Conservation (phyloP, 2,329 filamentous ascomycete genomes). For the Elsinoe perseae region DNA sequence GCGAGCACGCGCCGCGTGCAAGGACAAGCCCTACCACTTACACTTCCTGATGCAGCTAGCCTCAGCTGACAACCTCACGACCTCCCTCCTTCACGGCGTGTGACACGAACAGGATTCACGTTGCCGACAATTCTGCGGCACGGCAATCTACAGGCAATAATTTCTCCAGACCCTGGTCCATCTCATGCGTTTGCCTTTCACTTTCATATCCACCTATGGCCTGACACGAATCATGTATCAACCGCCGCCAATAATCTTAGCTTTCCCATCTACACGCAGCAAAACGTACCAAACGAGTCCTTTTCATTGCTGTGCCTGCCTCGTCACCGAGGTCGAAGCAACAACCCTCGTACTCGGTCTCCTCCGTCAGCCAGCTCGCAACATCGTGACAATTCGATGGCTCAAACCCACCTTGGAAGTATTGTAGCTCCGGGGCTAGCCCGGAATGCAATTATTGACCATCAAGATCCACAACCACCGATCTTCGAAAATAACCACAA, state of each 20-base stretch:
- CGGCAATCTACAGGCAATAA: not conserved
- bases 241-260: not conserved
- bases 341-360: not conserved
- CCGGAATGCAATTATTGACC: not conserved
- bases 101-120: not conserved
- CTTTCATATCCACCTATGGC: not conserved
- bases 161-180: not conserved
- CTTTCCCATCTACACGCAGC: not conserved
- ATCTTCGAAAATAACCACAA: not conserved
- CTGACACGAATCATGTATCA: not conserved
- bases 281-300: not conserved
- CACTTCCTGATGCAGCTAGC: slow-evolving; percentile 5
- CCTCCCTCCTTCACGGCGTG: not conserved
- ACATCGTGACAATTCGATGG: not conserved
- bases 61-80: not conserved
- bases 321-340: not conserved
- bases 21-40: slow-evolving; percentile 2
- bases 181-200: slow-evolving; percentile 6
- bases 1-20: not conserved
- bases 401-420: not conserved
- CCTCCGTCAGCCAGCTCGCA: not conserved
- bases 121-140: not conserved
- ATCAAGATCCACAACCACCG: not conserved
- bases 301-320: not conserved
- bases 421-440: not conserved